Base-by-base conservation (phyloP, 345 rosid genomes). In the Toxicodendron radicans region DNA sequence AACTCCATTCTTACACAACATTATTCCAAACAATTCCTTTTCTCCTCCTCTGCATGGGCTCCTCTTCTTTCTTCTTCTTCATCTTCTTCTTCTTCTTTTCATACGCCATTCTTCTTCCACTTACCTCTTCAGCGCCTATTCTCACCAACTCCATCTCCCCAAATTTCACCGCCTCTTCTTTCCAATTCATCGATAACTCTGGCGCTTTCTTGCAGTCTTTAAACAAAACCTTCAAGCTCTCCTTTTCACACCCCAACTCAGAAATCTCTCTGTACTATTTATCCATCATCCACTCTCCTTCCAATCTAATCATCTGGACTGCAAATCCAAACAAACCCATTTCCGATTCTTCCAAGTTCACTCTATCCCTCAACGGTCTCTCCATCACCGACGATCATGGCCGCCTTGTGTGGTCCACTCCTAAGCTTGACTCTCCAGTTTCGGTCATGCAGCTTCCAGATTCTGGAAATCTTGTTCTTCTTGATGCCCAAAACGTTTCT, bases 381-480 rank as follows among this genome's bases (percentile, higher is more conserved):
- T 13, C 51, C 61, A 46, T 79, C 56, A n/a, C 57, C 0, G 71
- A 64, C 30, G 10, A 20, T 7, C 2, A 10, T 1, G 60, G 10
- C 17, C 3, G 18, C 45, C 5, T 51, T 5, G 52, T 61, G 21
- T 68, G 81, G 81, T 73, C 74, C 2, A 79, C 78, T 1, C 78
- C 78, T 10, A 14, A 13, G 17, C 21, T 66, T 10, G 20, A 13
- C 6, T 69, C 78, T 9, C 30, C 16, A 1, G 78, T 63, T 18
- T 46, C 71, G 1, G 48, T 9, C 4, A 20, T 69, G 71, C 46
- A 38, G 61, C 81, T 79, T 63, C 73, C 33, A 2, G 81, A 79
- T 17, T 68, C 78, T 35, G 78, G 81, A 3, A 79, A 79, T 35
- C 71, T 79, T 13, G 78, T 74, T 11, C 14, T 79, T 2, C 66